Evolutionary conservation across 208 protist genomes (phyloP), one percentile per base, ranked within the genome.

Genomic region (Chromosphaera perkinsii): DNA sequence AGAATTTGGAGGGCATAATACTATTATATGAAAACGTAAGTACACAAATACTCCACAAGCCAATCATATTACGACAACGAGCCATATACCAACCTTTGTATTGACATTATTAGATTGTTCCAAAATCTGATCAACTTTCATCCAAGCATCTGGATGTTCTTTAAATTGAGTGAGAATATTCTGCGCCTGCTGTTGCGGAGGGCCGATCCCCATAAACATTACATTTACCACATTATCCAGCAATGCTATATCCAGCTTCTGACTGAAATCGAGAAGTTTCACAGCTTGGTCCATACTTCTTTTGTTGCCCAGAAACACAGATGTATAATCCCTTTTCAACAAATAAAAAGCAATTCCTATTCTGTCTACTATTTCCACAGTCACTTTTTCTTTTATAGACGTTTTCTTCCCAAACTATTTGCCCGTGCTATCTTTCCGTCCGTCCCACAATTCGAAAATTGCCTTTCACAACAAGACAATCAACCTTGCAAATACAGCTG

Each of bases 141-240:
- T 85, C 82, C 94, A 97, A 0, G 91, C 76, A 20, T 97, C 87
- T 0, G 86, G 84, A 45, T 90, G 80, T 20, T 89, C 78, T 66
- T 92, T 85, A 67, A 97, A 95, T 49, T 85, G 63, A 22, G 69
- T 86, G 9, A 97, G 76, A 29, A 96, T 51, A 35, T 84, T 7
- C 22, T 29, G 17, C 4, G 27, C 58, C 9, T 51, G 17, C 47
- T 51, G 58, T 35, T 69, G 45, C 22, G 29, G 49, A 31, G 47
- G 51, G n/a, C 43, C 24, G 0, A 29, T 51, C 24, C 43, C 43
- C 0, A 26, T 45, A 31, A 56, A 51, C 49, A 75, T 43, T 4
- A 27, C 43, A 2, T 4, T 29, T 5, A 75, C 60, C 17, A 75
- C 37, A 2, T 12, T 7, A 17, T 75, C 69, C 3, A 75, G 69